Base-by-base conservation (phyloP, 2,329 filamentous ascomycete species). In the Pseudocercospora fuligena region DNA sequence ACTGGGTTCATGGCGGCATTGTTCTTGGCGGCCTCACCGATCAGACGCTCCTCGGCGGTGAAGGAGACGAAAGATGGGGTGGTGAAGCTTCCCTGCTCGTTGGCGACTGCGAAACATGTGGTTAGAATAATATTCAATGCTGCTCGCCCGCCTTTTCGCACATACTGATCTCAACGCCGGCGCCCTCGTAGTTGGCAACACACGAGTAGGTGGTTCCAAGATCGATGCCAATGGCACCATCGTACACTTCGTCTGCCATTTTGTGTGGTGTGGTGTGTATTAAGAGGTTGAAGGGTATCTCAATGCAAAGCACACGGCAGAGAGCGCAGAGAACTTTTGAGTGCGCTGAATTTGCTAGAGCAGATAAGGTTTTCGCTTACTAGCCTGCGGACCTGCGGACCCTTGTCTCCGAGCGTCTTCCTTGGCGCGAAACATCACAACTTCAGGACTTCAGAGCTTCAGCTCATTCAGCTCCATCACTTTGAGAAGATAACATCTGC, bases 181-280 rank as follows among this genome's bases (percentile, higher is more conserved):
- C 94, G 83, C 95, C 95, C 86, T 98, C 95, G 86, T 98, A 99
- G 85, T 92, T 96, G 85, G 95, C 95, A 86, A 98, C 95, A 85
- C 95, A 99, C 80, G 95, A 98, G 90, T 99, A 99, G 84, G 95
- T 99, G 78, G 95, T 99, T 85, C 95, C 95, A 86, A 99, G 89
- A 90, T 99, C 95, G 87, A 99, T 99, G 90, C 95, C 95, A 87
- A 98, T 93, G 89, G 95, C 95, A 92, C 95, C 95, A 83, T 99
- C 95, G 84, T 98, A 99, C 79, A 96, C 90, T 90, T 97, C 94
- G 84, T 97, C 93, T 83, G 92, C 90, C 94, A 97, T 97, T 81
- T 85, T 92, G 69, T 59, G 57, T 21, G 49, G 69, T 59, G 57
- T 21, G 49, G 53, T 62, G 67, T 68, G 56, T 66, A 53, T 64